Evolutionary conservation across 2,329 filamentous ascomycete genomes (phyloP), one percentile per base, ranked within the genome.

Genomic region (Colletotrichum truncatum): DNA sequence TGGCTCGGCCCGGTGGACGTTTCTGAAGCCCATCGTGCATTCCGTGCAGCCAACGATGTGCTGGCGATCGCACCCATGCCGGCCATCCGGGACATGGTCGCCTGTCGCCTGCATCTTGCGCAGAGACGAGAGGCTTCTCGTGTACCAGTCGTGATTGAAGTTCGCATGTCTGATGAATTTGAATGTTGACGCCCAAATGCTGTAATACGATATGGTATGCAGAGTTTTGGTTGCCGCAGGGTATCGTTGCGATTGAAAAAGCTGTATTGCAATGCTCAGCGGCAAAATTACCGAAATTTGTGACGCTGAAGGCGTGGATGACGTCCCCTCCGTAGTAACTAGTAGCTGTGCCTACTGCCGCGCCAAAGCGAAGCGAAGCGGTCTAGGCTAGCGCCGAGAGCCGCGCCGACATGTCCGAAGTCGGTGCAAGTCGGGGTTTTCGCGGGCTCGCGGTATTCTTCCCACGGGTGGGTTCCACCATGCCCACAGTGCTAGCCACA

Each of bases 71-170:
- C 25, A 14, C 28, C 66, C 69, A 69, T 52, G 49, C 68, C 56
- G 70, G 68, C 34, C 36, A 54, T 28, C 21, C 39, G 41, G 46
- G 60, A 21, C n/a, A 39, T 69, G 62, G 70, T 72, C 51, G 70
- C 70, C 69, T 72, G 73, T 66, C 71, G 72, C 67, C 71, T 72
- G 68, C 77, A 78, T 67, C 73, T 74, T 66, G 71, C 55, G 75
- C 77, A 78, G 69, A 76, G 67, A 68, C 74, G 76, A 68, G 71
- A 71, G 57, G 73, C 52, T 54, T 74, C 72, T 58, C 71, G 73
- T 34, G 70, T 68, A 51, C 69, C 67, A 49, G 73, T 70, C n/a
- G 68, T 57, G 67, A 70, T 41, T 38, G 69, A 67, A 39, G 66
- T 49, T 25, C 73, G 75, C 74, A 76, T 76, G n/a, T 58, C 49